Evolutionary conservation across 2,329 filamentous ascomycete species (phyloP).

Genomic region (Immersiporthe knoxdaviesiana): DNA sequence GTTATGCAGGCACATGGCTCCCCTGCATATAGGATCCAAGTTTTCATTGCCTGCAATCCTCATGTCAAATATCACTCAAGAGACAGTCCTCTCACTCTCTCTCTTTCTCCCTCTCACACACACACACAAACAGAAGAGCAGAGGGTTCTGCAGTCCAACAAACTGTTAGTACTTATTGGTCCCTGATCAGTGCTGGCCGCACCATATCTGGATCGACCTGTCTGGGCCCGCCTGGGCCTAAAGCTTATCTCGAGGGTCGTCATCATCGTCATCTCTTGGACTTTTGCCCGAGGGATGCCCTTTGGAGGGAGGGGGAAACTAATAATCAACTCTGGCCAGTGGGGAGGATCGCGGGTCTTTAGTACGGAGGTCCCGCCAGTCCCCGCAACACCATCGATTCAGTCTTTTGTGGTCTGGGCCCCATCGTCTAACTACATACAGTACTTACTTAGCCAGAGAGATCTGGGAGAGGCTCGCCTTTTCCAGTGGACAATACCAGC

Average conservation of each 20-base stretch:
- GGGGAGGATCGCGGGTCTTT: slow-evolving; percentile 19
- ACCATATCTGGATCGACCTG: slow-evolving; percentile 3
- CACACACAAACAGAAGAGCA: not conserved
- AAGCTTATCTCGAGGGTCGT: slow-evolving; percentile 11
- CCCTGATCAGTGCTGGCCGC: slow-evolving; percentile 9
- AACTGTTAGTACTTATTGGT: slow-evolving; percentile 2
- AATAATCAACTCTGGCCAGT: slow-evolving; percentile 16
- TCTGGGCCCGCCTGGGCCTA: slow-evolving; percentile 1
- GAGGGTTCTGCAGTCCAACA: not conserved
- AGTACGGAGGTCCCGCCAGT: not conserved
- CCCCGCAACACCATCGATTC: not conserved
- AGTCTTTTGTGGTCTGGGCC: not conserved
- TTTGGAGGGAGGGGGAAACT: slow-evolving; percentile 6
- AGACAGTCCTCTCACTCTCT: too few relatives aligned
- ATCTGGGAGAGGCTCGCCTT: not conserved
- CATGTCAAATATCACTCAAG: not conserved
- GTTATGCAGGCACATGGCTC: slow-evolving; percentile 10
- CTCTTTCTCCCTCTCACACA: too few relatives aligned
- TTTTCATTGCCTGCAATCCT: not conserved
- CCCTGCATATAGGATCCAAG: slow-evolving; percentile 7
- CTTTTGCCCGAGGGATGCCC: not conserved
- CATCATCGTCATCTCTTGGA: slow-evolving; percentile 12
- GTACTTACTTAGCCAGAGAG: not conserved
- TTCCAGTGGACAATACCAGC: not conserved
- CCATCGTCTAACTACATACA: not conserved